Evolutionary conservation across 257 asterid species (phyloP), one percentile per base, ranked within the genome.

Genomic region (Ehretia macrophylla): DNA sequence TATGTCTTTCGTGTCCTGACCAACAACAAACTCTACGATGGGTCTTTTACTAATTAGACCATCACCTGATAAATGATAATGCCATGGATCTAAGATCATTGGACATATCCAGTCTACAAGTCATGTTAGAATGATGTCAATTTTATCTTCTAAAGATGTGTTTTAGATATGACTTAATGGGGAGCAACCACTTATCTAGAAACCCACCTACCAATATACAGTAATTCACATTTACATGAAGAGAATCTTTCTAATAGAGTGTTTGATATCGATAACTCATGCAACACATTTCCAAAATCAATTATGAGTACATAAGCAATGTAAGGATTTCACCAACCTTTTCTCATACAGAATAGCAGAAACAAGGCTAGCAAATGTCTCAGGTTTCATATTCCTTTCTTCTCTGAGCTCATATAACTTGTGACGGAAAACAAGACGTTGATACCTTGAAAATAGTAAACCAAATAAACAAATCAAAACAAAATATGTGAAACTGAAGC

Each of bases 371-470:
- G 98, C 87, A 82, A 91, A 91, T 57, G 96, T 91, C 68, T 91
- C 98, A 35, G 98, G 97, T 84, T 86, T 92, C 97, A 92, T 88
- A 62, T 92, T 77, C 79, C 98, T 88, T 83, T 92, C 98, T 78
- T 92, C 98, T 64, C 97, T 73, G 23, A 91, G 85, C 69, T 91
- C 77, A 74, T 91, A 91, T 52, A 91, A 66, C 73, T 91, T 87
- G 75, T 88, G 96, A n/a, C 98, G 93, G 62, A 92, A 92, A 55
- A 83, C 82, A 49, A 92, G 95, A 40, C 88, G 76, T 55, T 92
- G 97, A 66, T 83, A 56, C 87, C 98, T 91, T 68, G 65, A 78
- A 58, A 48, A 27, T 39, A 60, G 55, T 37, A 39, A 58, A 68
- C 38, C 49, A 18, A 67, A 61, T 16, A n/a, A 42, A 42, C 16